Percentiles rank a stretch among this genome's conserved stretches.
Evolutionary conservation across 2,329 filamentous ascomycete species (phyloP).

Genomic region (Apiospora malaysiana): DNA sequence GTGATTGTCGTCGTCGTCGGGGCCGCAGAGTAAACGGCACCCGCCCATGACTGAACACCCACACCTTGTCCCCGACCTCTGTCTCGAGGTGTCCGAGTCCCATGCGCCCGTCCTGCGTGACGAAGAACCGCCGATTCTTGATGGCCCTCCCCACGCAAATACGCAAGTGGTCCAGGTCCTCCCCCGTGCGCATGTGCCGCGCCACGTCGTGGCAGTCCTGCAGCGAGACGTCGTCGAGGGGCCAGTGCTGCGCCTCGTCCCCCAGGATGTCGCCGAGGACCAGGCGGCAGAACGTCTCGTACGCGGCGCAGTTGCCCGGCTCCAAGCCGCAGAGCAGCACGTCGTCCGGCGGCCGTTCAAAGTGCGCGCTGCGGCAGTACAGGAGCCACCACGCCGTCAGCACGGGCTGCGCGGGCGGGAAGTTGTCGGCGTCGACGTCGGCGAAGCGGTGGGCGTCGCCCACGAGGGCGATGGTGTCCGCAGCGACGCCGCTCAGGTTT

Average conservation of each 20-base stretch:
- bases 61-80: conserved; percentile 14
- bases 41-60: conserved; percentile 5
- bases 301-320: neutral
- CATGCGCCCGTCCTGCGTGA: conserved; percentile 9
- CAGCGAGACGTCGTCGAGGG: neutral
- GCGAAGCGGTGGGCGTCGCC: neutral
- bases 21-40: conserved; percentile 13
- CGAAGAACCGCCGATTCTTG: conserved; percentile 3
- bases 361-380: neutral
- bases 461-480: neutral
- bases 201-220: neutral
- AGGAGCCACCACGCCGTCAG: neutral
- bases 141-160: neutral
- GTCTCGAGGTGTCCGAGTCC: conserved; percentile 14
- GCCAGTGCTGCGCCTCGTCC: neutral
- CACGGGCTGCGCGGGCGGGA: neutral
- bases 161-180: neutral
- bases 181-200: neutral
- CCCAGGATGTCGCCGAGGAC: neutral
- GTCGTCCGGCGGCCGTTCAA: neutral
- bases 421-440: neutral
- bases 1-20: no score
- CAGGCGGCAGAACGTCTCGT: neutral
- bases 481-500: neutral
- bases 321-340: neutral